Evolutionary conservation across 768 basidiomycete species (phyloP), one percentile per base, ranked within the genome.

Genomic region (Albatrellus ellisii): DNA sequence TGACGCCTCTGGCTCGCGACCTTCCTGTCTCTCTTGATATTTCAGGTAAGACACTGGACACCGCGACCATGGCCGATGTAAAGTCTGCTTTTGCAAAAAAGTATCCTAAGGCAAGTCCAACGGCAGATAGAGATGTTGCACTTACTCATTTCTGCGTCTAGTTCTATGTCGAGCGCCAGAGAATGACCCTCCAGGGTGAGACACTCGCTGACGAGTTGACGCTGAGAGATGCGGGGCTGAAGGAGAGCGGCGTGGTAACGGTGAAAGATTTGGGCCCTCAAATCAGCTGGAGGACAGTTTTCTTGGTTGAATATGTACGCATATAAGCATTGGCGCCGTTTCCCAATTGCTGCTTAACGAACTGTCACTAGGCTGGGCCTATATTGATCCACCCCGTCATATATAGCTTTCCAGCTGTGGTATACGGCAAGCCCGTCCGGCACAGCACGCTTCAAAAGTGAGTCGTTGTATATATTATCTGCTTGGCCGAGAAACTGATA

Each of bases 221-320:
- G 25, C 57, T 98, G 34, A 59, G 56, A 11, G 66, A 72, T 21
- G 69, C 74, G n/a, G 74, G 72, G 0, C 56, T 87, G 3, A 54
- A 52, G 8, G 69, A 78, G 15, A 79, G 73, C 8, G 70, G 68
- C n/a, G 76, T 79, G 45, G 53, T 98, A 27, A 60, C 70, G 27
- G 68, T 91, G 45, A 95, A 95, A 60, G 95, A 98, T 60, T 64
- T 98, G 24, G 95, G 95, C 0, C 72, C 81, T 6, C 95, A 99
- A 59, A 65, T 94, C 34, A 71, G 75, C 53, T 97, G 92, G 86
- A 71, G 69, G 53, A 84, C 82, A 0, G 88, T 97, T 14, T 97
- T 89, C 59, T 56, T 97, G 38, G 65, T 84, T 39, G 95, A 99
- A 92, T 99, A 98, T 54, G 92, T 92, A 62, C 54, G 90, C 62